Conservation (phyloP, 495 filamentous ascomycete species). For the Podospora tetraspora region DNA sequence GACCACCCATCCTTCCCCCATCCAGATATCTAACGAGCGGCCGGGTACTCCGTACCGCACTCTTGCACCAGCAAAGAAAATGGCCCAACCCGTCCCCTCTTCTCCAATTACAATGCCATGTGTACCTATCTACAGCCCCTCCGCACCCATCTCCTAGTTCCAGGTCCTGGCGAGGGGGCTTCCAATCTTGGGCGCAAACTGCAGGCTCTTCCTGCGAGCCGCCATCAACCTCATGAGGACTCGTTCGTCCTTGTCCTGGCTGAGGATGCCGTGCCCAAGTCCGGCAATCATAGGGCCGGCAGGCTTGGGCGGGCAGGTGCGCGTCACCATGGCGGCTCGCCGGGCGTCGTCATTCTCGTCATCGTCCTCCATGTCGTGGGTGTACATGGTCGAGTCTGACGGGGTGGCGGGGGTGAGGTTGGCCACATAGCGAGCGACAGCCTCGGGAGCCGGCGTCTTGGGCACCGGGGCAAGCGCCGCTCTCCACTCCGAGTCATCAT, state of each 20-base stretch:
- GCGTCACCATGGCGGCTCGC: constrained; percentile 56
- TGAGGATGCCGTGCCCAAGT: constrained; percentile 31
- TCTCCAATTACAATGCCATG: background rate
- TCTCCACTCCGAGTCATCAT: constrained; percentile 33
- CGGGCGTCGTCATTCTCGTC: constrained; percentile 20
- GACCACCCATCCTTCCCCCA: background rate
- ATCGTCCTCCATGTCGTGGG: constrained; percentile 12
- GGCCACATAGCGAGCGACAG: constrained; percentile 39
- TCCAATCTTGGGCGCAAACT: constrained; percentile 70
- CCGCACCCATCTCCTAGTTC: constrained; percentile 18
- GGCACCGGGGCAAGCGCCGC: constrained; percentile 46
- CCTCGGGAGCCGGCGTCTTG: constrained; percentile 49
- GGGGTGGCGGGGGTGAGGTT: constrained; percentile 36
- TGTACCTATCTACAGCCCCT: background rate
- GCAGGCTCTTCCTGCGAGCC: constrained; percentile 74
- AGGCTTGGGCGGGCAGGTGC: constrained; percentile 69
- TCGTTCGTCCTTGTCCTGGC: constrained; percentile 40
- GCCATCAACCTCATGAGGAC: constrained; percentile 64
- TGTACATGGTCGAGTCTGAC: constrained; percentile 11
- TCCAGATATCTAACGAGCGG: background rate
- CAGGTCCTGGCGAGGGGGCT: constrained; percentile 63
- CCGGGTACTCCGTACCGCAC: background rate
- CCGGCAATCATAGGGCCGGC: constrained; percentile 30
- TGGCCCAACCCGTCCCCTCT: background rate
- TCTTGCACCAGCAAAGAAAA: background rate